These are phyloP conservation scores for Umbelopsis ramanniana DNA, from an alignment of 192 early-diverging fungal genomes.

Conservation along the genomic window DNA sequence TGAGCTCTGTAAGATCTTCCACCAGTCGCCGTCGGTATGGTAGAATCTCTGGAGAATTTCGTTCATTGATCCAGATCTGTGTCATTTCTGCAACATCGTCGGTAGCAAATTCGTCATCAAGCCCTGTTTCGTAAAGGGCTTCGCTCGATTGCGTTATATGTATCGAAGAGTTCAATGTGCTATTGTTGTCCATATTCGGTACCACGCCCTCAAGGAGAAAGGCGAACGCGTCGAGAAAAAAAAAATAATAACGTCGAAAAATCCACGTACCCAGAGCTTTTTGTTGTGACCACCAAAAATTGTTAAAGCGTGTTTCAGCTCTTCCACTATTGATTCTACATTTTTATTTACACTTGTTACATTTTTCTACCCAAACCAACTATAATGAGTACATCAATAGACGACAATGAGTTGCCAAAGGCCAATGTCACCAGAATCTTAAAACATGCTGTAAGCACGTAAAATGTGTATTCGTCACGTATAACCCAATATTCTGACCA, in stretches of 20 bases:
- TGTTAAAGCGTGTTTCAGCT: not conserved
- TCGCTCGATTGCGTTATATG: slow-evolving; percentile 14
- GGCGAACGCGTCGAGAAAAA: not conserved
- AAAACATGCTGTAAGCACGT: slow-evolving; percentile 46
- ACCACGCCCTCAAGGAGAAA: not conserved
- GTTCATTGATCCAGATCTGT: slow-evolving; percentile 71
- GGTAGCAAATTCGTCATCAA: not conserved
- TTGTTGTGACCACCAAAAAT: slow-evolving; percentile 22
- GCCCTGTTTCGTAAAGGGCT: not conserved
- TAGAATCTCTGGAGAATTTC: slow-evolving; percentile 66
- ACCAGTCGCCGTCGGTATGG: slow-evolving; percentile 52
- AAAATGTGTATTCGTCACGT: not conserved
- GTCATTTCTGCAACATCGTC: slow-evolving; percentile 43
- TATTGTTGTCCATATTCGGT: slow-evolving; percentile 13
- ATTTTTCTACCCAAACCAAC: no score
- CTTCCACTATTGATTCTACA: no score
- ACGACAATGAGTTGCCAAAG: slow-evolving; percentile 55
- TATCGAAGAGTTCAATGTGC: not conserved
- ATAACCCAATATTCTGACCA: not conserved
- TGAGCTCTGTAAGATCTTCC: slow-evolving; percentile 52
- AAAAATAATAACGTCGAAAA: no score
- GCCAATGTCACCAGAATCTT: slow-evolving; percentile 51
- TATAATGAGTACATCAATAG: slow-evolving; percentile 37
- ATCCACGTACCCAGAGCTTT: not conserved
- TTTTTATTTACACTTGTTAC: not conserved